Evolutionary conservation across 371 early-diverging fungal species (phyloP).

Genomic region (Actinomortierella ambigua): DNA sequence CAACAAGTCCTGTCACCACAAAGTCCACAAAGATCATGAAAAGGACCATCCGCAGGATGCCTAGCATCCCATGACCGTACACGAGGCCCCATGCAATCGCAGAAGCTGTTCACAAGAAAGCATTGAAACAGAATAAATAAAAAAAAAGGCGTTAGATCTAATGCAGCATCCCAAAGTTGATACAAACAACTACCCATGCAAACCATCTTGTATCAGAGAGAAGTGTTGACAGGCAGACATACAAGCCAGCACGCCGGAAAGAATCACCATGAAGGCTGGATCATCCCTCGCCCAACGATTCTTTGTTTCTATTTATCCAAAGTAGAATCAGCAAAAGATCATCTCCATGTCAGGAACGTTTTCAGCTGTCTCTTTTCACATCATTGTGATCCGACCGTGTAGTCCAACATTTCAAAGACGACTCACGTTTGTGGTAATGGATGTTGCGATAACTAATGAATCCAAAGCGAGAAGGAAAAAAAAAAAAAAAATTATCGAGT

Average conservation of each 20-base stretch:
- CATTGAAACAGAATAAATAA: not conserved
- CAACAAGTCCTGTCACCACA: slow-evolving; percentile 67
- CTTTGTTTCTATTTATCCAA: slow-evolving; percentile 76
- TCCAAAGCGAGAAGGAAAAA: slow-evolving; percentile 2
- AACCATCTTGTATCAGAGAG: slow-evolving; percentile 1
- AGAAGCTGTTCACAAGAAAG: slow-evolving; percentile 53
- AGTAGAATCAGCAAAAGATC: slow-evolving; percentile 1
- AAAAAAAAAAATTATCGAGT: not conserved
- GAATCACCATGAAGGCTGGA: slow-evolving; percentile 85
- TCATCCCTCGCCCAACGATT: slow-evolving; percentile 96
- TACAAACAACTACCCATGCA: not conserved
- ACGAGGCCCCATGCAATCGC: slow-evolving; percentile 78
- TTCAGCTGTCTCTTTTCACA: not conserved
- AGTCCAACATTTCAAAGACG: not conserved
- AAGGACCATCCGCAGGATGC: slow-evolving; percentile 65
- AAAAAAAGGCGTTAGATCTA: not conserved
- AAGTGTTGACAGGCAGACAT: slow-evolving; percentile 24
- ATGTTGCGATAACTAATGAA: slow-evolving; percentile 80
- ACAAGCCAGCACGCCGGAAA: slow-evolving; percentile 65
- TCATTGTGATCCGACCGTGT: not conserved
- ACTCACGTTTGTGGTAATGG: slow-evolving; percentile 90
- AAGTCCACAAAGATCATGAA: slow-evolving; percentile 82
- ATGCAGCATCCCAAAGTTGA: not conserved
- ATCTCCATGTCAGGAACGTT: no score
- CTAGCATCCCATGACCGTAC: slow-evolving; percentile 62